Evolutionary conservation across 108 stramenopile genomes (phyloP).

Genomic region (Stephanodiscus triporus): DNA sequence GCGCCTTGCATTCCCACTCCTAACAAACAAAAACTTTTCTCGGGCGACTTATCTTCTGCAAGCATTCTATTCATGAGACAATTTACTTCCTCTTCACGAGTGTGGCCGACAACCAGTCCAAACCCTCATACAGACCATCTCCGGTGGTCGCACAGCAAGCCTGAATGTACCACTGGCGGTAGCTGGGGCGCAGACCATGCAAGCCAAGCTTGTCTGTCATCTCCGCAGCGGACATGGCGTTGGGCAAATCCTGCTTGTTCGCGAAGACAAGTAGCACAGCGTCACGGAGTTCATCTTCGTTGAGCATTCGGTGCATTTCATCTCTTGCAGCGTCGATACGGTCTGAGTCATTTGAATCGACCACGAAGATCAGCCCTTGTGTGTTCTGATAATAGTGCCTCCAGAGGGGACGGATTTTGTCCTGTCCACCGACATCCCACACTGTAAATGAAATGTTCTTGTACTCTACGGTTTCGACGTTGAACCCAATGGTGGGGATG

Average conservation of each 20-base stretch:
- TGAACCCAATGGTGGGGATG: constrained; percentile 98
- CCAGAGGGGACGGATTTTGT: constrained; percentile 98
- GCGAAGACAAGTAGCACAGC: constrained; percentile 96
- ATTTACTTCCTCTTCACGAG: constrained; percentile 88
- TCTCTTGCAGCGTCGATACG: constrained; percentile 96
- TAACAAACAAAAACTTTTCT: constrained; percentile 19
- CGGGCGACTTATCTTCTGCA: not conserved
- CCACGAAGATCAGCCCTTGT: constrained; percentile 98
- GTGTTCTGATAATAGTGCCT: constrained; percentile 99
- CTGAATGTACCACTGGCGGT: constrained; percentile 98
- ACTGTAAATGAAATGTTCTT: constrained; percentile 94
- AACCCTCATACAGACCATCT: constrained; percentile 97
- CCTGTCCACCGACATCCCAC: constrained; percentile 99
- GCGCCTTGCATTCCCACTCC: constrained; percentile 8
- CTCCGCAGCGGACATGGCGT: constrained; percentile 94
- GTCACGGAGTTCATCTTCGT: constrained; percentile 95
- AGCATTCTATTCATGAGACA: not conserved
- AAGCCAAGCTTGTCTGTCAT: constrained; percentile 95
- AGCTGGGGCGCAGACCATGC: constrained; percentile 88
- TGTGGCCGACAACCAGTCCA: constrained; percentile 96
- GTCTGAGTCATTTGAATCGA: constrained; percentile 97
- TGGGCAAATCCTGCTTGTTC: constrained; percentile 98
- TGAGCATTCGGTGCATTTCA: constrained; percentile 95
- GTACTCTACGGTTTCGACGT: constrained; percentile 96
- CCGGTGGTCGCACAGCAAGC: constrained; percentile 98